phyloP scores from a whole-genome alignment of 148 eudicot species.

The Nepenthes mirabilis region DNA sequence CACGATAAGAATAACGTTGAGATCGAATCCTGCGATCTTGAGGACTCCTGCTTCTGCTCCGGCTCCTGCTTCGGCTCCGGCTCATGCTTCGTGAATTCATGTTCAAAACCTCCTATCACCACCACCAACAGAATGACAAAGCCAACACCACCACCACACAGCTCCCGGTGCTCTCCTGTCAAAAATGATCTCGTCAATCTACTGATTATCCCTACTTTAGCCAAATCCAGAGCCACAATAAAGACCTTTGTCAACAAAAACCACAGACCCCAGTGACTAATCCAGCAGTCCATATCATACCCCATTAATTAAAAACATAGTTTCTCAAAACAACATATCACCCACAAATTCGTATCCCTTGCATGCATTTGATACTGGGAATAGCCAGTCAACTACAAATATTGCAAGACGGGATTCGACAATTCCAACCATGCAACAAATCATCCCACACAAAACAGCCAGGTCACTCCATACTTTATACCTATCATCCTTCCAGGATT shows the following conservation, averaged over 20 bases:
- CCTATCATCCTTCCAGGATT: neutral
- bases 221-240: constrained; percentile 23
- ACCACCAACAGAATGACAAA: constrained; percentile 30
- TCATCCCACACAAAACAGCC: constrained; percentile 2
- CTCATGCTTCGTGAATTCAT: constrained; percentile 64
- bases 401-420: neutral
- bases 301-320: constrained; percentile 9
- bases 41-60: constrained; percentile 89
- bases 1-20: constrained; percentile 66
- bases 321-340: constrained; percentile 10
- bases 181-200: constrained; percentile 39
- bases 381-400: constrained; percentile 1
- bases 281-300: constrained; percentile 30
- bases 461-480: neutral
- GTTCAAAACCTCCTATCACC: constrained; percentile 27
- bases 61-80: constrained; percentile 37
- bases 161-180: constrained; percentile 35
- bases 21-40: constrained; percentile 74
- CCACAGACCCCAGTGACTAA: constrained; percentile 20
- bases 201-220: constrained; percentile 6
- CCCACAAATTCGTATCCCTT: constrained; percentile 16
- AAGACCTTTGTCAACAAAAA: constrained; percentile 21
- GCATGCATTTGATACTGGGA: constrained; percentile 2
- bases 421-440: constrained; percentile 5
- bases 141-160: constrained; percentile 47